A percentile compares a stretch with the other conserved stretches of the same genome.
These are phyloP conservation scores for Hymenoscyphus occultus DNA, from an alignment of 2,329 filamentous ascomycete species.

Conservation along the genomic window DNA sequence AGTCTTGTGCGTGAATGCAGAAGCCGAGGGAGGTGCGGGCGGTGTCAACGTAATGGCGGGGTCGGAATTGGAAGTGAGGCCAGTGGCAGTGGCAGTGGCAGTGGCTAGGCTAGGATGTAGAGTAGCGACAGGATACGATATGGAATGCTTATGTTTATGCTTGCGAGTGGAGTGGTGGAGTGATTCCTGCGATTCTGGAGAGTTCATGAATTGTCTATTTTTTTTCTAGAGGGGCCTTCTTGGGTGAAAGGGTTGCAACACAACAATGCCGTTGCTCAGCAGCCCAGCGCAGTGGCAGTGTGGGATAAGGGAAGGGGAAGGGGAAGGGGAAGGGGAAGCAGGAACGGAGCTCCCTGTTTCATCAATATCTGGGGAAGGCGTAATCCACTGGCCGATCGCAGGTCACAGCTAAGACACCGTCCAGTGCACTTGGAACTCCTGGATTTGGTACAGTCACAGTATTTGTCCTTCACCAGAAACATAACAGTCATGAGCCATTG, in stretches of 20 bases:
- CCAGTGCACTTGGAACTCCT: background rate
- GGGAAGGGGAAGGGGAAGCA: constrained; percentile 21
- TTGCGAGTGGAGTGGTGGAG: background rate
- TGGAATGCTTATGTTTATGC: background rate
- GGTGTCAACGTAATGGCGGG: constrained; percentile 24
- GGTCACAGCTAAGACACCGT: background rate
- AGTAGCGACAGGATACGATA: background rate
- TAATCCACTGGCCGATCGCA: constrained; percentile 21
- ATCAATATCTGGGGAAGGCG: constrained; percentile 32
- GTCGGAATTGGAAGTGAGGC: constrained; percentile 14
- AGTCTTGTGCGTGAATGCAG: constrained; percentile 5
- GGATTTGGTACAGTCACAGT: background rate
- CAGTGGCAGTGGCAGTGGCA: constrained; percentile 16
- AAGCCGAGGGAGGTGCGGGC: background rate
- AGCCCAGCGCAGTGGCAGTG: background rate
- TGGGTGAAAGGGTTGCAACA: background rate
- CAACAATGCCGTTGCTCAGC: constrained; percentile 13
- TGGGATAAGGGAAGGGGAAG: constrained; percentile 6
- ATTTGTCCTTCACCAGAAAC: background rate
- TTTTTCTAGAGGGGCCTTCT: background rate
- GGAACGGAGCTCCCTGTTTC: constrained; percentile 27
- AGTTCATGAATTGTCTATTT: background rate
- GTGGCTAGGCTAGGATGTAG: background rate
- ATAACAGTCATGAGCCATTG: constrained; percentile 11
- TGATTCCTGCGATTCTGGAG: background rate